Evolutionary conservation across 2,329 filamentous ascomycete species (phyloP).

Genomic region (Hypomyces perniciosus): DNA sequence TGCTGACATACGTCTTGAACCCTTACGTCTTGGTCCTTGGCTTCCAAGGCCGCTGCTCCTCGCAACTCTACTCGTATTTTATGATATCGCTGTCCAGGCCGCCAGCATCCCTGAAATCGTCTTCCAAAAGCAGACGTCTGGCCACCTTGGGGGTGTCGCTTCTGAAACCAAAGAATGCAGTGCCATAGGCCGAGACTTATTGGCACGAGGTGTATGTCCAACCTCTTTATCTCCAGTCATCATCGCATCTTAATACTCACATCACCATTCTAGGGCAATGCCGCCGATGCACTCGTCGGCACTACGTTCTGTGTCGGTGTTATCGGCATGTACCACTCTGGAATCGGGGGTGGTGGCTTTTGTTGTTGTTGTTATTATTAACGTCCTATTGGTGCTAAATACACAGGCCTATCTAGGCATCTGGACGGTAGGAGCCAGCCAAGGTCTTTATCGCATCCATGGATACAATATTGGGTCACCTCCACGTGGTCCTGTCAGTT

Average conservation of each 20-base stretch:
- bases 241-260: neutral
- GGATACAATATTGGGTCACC: too few relatives aligned
- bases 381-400: too few relatives aligned
- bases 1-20: constrained; percentile 1
- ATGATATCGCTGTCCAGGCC: constrained; percentile 9
- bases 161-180: constrained; percentile 66
- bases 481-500: too few relatives aligned
- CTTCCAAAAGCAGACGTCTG: constrained; percentile 16
- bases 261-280: constrained; percentile 52
- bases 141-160: constrained; percentile 57
- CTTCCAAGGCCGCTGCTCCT: constrained; percentile 6
- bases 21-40: neutral
- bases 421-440: too few relatives aligned
- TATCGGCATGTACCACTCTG: constrained; percentile 70
- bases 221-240: neutral
- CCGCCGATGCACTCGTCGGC: constrained; percentile 69
- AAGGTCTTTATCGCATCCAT: too few relatives aligned
- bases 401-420: too few relatives aligned
- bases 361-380: too few relatives aligned
- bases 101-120: constrained; percentile 17
- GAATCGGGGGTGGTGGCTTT: constrained; percentile 88
- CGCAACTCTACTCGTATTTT: neutral
- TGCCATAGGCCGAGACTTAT: constrained; percentile 57
- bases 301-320: constrained; percentile 72
- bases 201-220: constrained; percentile 45